Percentiles rank a stretch among this genome's conserved stretches.
Evolutionary conservation across 164 flowering plant genomes (phyloP).

Genomic region (Magnolia sinica): DNA sequence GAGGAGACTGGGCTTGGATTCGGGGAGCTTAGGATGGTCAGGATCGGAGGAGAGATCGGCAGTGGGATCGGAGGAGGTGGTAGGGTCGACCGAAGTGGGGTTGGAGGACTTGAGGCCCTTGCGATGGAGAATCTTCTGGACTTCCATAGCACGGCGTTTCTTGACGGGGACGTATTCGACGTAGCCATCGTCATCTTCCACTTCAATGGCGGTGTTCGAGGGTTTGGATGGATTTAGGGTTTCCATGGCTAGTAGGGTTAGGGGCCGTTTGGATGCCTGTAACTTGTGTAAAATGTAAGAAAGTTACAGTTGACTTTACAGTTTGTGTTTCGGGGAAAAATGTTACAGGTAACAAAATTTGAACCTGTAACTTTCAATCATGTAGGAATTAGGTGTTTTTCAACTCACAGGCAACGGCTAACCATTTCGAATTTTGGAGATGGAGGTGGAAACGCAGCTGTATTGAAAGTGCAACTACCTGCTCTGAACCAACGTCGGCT

Average conservation of each 20-base stretch:
- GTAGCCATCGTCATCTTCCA: constrained; percentile 65
- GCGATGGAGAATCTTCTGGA: constrained; percentile 68
- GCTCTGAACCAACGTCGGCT: too few species aligned
- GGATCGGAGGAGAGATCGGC: constrained; percentile 20
- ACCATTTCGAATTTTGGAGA: too few species aligned
- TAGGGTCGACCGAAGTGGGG: constrained; percentile 3
- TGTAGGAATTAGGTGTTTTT: too few species aligned
- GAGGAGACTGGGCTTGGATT: constrained; percentile 78
- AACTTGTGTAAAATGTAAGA: too few species aligned
- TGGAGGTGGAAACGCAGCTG: too few species aligned
- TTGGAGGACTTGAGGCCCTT: constrained; percentile 36
- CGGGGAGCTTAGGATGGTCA: constrained; percentile 43
- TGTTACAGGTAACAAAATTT: too few species aligned
- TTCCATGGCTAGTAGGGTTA: background rate
- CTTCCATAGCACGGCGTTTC: constrained; percentile 73
- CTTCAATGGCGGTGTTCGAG: background rate
- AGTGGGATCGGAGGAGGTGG: constrained; percentile 6
- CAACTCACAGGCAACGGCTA: too few species aligned
- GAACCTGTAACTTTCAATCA: too few species aligned
- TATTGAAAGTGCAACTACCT: too few species aligned
- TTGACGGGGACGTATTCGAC: constrained; percentile 77
- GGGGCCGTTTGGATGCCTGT: too few species aligned
- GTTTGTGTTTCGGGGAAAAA: too few species aligned
- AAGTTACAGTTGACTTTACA: too few species aligned
- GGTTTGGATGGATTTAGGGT: background rate